Evolutionary conservation across 441 rosid species (phyloP).

Genomic region (Melastoma candidum): DNA sequence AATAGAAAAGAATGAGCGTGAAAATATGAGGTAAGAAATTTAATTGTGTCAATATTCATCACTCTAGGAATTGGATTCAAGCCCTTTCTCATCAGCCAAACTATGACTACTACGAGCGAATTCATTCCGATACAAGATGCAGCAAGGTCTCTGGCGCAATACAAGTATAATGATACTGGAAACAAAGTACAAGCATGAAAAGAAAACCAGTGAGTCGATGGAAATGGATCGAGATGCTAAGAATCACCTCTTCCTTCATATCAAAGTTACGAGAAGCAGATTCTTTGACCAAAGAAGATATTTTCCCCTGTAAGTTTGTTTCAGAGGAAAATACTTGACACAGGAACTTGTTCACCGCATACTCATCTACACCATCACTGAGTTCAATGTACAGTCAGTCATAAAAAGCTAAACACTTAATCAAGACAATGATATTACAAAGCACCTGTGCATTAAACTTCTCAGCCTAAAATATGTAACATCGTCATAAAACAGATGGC

Average conservation of each 20-base stretch:
- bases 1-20: constrained; percentile 13
- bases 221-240: no score
- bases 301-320: constrained; percentile 32
- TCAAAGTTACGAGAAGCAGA: constrained; percentile 73
- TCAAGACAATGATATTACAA: constrained; percentile 2
- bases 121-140: no score
- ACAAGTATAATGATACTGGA: no score
- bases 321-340: constrained; percentile 48
- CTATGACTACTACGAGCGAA: no score
- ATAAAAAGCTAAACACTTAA: constrained; percentile 7
- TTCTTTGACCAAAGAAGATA: constrained; percentile 58
- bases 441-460: constrained; percentile 81
- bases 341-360: constrained; percentile 76
- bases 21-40: no score
- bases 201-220: no score
- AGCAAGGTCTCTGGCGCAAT: no score
- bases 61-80: no score
- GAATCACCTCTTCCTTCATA: constrained; percentile 81
- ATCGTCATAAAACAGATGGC: constrained; percentile 81
- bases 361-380: constrained; percentile 96
- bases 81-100: no score
- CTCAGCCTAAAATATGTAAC: constrained; percentile 73
- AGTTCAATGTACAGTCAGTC: constrained; percentile 14
- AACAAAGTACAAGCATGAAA: no score
- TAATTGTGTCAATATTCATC: no score